These are phyloP conservation scores for Asterella californica DNA, from an alignment of 225 moss, liverwort and hornwort species.

Conservation along the genomic window DNA sequence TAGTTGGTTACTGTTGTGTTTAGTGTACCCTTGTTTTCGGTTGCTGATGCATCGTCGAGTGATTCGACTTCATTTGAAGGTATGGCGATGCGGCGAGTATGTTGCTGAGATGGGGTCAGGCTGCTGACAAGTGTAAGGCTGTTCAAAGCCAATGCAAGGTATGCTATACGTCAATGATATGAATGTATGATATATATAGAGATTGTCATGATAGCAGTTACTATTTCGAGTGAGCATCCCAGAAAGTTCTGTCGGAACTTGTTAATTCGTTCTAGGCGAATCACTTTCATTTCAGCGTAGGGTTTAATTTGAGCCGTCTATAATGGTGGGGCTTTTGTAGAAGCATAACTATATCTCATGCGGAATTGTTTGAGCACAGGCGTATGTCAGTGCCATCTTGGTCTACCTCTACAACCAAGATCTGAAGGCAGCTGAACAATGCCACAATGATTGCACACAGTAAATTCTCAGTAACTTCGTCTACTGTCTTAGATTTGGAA, in stretches of 20 bases:
- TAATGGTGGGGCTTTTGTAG: neutral
- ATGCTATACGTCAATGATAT: neutral
- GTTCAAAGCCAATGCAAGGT: conserved; percentile 93
- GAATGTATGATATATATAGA: no score
- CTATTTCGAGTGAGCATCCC: neutral
- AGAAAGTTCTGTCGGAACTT: neutral
- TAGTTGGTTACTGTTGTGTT: neutral
- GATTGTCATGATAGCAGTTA: neutral
- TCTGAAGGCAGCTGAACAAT: conserved; percentile 81
- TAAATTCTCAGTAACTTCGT: conserved; percentile 26
- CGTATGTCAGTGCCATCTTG: conserved; percentile 82
- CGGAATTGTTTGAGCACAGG: conserved; percentile 35
- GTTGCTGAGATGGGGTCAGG: conserved; percentile 86
- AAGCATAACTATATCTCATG: neutral
- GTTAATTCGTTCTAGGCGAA: neutral
- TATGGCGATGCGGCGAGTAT: conserved; percentile 71
- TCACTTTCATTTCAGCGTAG: neutral
- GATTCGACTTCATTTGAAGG: conserved; percentile 14
- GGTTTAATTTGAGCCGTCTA: neutral
- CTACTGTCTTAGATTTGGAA: neutral
- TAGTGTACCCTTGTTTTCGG: neutral
- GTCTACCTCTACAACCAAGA: conserved; percentile 70
- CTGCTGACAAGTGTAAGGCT: conserved; percentile 82
- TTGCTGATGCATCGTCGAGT: neutral
- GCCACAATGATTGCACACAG: conserved; percentile 83